These are phyloP conservation scores for Rutidosis leptorrhynchoides DNA, from an alignment of 129 eudicot species.

Conservation along the genomic window DNA sequence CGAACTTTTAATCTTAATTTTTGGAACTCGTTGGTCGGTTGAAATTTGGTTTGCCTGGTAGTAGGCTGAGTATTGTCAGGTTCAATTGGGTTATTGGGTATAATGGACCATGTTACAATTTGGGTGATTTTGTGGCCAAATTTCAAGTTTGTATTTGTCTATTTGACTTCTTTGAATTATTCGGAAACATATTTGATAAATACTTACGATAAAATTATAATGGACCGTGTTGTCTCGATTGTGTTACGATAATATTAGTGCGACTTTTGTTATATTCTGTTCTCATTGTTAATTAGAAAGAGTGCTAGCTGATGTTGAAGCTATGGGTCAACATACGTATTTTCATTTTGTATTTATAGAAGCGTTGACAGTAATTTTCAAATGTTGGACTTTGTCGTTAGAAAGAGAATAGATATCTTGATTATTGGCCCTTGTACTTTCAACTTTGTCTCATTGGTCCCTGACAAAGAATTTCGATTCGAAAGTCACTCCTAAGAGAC, in stretches of 20 bases:
- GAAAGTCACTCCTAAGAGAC: slow-evolving; percentile 1
- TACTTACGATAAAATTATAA: no score
- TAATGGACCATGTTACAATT: slow-evolving; percentile 14
- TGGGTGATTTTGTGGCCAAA: slow-evolving; percentile 2
- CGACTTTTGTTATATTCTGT: no score
- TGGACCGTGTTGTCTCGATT: no score
- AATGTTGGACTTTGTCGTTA: not conserved
- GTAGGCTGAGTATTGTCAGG: slow-evolving; percentile 18
- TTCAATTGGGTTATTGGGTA: slow-evolving; percentile 20
- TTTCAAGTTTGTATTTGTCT: slow-evolving; percentile 18
- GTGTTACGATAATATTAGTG: no score
- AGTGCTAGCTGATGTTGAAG: not conserved
- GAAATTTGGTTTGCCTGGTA: not conserved
- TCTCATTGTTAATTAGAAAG: not conserved
- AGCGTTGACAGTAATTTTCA: no score
- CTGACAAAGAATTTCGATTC: not conserved
- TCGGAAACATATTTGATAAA: not conserved
- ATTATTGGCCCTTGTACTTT: slow-evolving; percentile 21
- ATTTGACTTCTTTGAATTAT: not conserved
- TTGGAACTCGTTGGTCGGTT: slow-evolving; percentile 1
- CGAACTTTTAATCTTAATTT: slow-evolving; percentile 10
- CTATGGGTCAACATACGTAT: not conserved
- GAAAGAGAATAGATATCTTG: not conserved
- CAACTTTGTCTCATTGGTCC: not conserved
- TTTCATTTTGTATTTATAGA: no score